Base-by-base conservation (phyloP, 1,284 basidiomycete species). In the Ustilago shanxiensis region DNA sequence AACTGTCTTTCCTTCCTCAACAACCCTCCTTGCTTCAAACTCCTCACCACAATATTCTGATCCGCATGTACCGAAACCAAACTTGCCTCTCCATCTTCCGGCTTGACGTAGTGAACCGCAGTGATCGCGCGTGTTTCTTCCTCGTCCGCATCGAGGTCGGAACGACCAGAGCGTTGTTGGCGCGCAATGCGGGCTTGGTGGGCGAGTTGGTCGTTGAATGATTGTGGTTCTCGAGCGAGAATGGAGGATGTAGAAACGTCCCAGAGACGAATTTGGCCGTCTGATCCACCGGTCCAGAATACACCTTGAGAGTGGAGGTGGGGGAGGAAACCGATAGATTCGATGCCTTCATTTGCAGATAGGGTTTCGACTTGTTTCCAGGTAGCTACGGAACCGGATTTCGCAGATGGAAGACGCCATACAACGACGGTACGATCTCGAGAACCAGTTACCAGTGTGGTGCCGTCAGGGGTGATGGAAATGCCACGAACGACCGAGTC, bases 31-130 rank as follows among this genome's bases (percentile, higher is more conserved):
- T 28, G 14, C n/a, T 28, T 59, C 13, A 77, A 47, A 10, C 57
- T 60, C 5, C 75, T 91, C 86, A 95, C 94, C 53, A 95, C 90
- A 77, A 99, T 93, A 81, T 98, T 98, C 88, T 98, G 96, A 86
- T 99, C 96, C 29, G 94, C 95, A 84, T 98, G 95, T 9, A 96
- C 89, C 5, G 65, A 72, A n/a, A 94, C 93, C 22, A 95, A 89
- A 22, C 66, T 56, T 18, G 52, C 24, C n/a, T 20, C 20, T n/a
- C 41, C 1, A 6, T n/a, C 41, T 44, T 44, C 41, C 3, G 35
- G 20, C 6, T 58, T n/a, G 9, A 77, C n/a, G 31, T 67, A 59
- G 33, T 80, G 79, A 13, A 82, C 77, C 5, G 79, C 81, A 1
- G 70, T 80, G 61, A 85, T 76, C 20, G 80, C 83, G 20, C 76